Conservation (phyloP, 768 basidiomycete genomes). For the Mycena pura region DNA sequence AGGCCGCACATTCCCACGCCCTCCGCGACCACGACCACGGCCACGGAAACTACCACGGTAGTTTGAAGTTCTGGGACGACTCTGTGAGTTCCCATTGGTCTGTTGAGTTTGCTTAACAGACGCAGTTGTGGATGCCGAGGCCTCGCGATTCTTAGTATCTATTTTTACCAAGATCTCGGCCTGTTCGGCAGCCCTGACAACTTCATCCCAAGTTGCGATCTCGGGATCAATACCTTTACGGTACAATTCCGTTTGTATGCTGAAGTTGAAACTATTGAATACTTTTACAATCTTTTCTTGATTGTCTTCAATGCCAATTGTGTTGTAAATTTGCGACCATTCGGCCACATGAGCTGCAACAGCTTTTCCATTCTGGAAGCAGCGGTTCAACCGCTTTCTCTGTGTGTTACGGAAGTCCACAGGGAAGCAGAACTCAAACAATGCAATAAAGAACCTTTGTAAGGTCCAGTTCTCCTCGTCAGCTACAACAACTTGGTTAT, state of each 20-base stretch:
- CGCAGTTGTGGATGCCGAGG: no score
- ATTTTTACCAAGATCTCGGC: no score
- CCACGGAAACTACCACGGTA: neutral
- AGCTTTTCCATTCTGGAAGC: no score
- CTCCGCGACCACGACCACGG: neutral
- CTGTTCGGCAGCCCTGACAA: no score
- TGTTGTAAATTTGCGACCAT: slow-evolving; percentile 28
- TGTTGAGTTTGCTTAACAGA: no score
- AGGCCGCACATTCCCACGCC: neutral
- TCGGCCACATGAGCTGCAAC: no score
- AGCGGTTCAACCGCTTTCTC: neutral
- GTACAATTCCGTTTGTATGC: no score
- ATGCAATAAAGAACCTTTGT: slow-evolving; percentile 35
- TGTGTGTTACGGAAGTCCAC: slow-evolving; percentile 26
- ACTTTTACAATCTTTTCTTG: slow-evolving; percentile 29
- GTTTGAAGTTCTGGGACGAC: no score
- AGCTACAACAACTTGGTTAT: slow-evolving; percentile 28
- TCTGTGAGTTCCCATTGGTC: no score
- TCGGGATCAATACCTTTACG: no score
- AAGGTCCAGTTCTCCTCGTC: slow-evolving; percentile 30
- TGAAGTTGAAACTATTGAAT: slow-evolving; percentile 28
- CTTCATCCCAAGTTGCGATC: no score
- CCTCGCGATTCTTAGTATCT: no score
- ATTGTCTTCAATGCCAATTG: slow-evolving; percentile 25
- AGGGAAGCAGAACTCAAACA: slow-evolving; percentile 47